phyloP scores from a whole-genome alignment of 2,329 filamentous ascomycete genomes.

The Colletotrichum coccodes region DNA sequence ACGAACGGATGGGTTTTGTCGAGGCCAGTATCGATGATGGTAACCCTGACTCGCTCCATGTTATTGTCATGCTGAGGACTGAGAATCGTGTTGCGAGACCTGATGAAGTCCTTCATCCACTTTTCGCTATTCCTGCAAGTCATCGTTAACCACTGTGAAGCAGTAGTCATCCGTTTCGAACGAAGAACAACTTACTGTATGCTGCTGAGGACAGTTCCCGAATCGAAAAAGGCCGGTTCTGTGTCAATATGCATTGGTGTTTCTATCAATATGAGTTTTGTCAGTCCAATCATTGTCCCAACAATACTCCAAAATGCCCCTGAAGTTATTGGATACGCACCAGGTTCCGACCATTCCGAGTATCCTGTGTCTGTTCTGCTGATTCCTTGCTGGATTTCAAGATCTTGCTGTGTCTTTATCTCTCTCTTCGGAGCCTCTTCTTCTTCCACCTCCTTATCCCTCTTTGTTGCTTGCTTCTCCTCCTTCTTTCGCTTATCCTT shows the following conservation, averaged over 20 bases:
- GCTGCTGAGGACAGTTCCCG: neutral
- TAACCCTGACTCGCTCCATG: slow-evolving; percentile 7
- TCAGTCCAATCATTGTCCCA: neutral
- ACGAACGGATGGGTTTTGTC: slow-evolving; percentile 7
- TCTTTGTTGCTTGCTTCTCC: neutral
- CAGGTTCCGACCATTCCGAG: neutral
- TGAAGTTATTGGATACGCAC: neutral
- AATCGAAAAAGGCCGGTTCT: neutral
- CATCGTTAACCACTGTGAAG: neutral
- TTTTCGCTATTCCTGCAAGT: neutral
- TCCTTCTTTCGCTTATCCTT: neutral
- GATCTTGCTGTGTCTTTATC: neutral
- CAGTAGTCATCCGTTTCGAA: neutral
- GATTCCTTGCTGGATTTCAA: neutral
- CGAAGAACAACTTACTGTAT: neutral
- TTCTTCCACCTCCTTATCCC: neutral
- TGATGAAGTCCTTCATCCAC: neutral
- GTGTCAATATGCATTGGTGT: neutral
- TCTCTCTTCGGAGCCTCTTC: neutral
- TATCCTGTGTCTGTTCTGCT: neutral
- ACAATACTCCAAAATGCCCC: neutral
- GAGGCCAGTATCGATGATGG: slow-evolving; percentile 10
- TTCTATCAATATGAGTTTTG: neutral
- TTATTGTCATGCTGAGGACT: neutral
- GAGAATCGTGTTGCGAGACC: neutral